Conservation (phyloP, 139 green algal species). For the Chlorella sp. region DNA sequence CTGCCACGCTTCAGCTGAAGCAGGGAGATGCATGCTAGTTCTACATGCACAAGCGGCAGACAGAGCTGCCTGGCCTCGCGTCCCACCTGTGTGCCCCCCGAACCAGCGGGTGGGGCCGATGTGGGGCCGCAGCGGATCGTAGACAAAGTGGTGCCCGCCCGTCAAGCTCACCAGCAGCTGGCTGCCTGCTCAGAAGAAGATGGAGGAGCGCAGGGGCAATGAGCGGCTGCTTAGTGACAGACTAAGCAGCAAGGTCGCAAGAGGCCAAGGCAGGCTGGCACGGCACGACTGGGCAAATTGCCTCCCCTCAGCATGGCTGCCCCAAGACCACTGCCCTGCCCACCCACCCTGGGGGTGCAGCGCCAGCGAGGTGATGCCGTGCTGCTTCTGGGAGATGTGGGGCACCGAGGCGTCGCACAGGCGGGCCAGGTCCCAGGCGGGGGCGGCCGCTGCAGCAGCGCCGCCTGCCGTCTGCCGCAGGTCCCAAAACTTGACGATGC, state of each 20-base stretch:
- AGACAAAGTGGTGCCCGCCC: conserved; percentile 59
- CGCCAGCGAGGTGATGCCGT: conserved; percentile 64
- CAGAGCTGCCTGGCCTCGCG: too few species aligned
- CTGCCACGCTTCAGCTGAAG: too few species aligned
- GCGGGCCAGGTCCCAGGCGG: conserved; percentile 2
- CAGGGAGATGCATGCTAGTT: too few species aligned
- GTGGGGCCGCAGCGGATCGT: conserved; percentile 47
- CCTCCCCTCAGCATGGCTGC: neutral
- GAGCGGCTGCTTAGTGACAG: too few species aligned
- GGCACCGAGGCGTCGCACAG: conserved; percentile 19
- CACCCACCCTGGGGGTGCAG: conserved; percentile 51
- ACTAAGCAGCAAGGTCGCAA: too few species aligned
- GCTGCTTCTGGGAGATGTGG: conserved; percentile 40
- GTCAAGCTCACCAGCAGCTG: conserved; percentile 59
- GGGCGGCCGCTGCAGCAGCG: neutral
- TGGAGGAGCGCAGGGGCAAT: neutral
- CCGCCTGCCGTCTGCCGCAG: conserved; percentile 41
- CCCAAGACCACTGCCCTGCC: too few species aligned
- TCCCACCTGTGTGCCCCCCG: conserved; percentile 58
- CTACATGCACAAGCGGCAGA: too few species aligned
- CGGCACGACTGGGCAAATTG: too few species aligned
- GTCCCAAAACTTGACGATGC: conserved; percentile 81
- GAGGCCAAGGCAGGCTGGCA: too few species aligned
- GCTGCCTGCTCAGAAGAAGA: conserved; percentile 27
- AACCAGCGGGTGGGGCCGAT: conserved; percentile 45